Evolutionary conservation across 352 stramenopile species (phyloP), one percentile per base, ranked within the genome.

Genomic region (Phytophthora cactorum): DNA sequence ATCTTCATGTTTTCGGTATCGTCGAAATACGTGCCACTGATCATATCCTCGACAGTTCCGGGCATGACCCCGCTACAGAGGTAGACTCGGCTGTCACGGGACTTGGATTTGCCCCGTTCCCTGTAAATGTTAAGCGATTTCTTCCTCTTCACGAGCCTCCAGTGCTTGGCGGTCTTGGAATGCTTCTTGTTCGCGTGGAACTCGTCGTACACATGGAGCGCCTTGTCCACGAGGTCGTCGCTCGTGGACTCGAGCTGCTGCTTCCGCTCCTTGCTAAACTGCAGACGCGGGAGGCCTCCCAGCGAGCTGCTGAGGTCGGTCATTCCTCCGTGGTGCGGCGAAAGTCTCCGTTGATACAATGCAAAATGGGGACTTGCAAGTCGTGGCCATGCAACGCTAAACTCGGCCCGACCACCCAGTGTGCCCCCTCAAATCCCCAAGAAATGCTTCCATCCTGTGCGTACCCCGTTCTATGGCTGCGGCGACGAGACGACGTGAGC

Each of bases 81-180:
- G 3, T 69, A 68, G 1, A 59, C 28, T 4, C 66, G 53, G 4
- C 45, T 50, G 2, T 68, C 44, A n/a, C 52, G 5, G 1, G 34
- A 38, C 32, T 63, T 58, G 39, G 56, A 51, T 38, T 74, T 70
- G 12, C 56, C 65, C 14, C 77, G 74, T 44, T 83, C 66, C 28
- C 66, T 59, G 70, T 91, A 91, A n/a, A 89, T 74, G 45, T 59
- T 84, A 39, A 91, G 68, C 32, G 79, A 79, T 32, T 89, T 79
- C 34, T 76, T 78, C 29, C 82, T 77, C 17, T 79, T 81, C 12
- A 89, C 64, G 46, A 87, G 77, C 62, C 86, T 84, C 83, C 83
- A 91, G 7, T 73, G 69, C 27, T 84, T 68, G 17, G 75, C 65
- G 9, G 49, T 54, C 28, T 66, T 64, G 25, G 64, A 50, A 7